Conservation (phyloP, 2,329 filamentous ascomycete genomes). For the Reticulascus tulasneorum region DNA sequence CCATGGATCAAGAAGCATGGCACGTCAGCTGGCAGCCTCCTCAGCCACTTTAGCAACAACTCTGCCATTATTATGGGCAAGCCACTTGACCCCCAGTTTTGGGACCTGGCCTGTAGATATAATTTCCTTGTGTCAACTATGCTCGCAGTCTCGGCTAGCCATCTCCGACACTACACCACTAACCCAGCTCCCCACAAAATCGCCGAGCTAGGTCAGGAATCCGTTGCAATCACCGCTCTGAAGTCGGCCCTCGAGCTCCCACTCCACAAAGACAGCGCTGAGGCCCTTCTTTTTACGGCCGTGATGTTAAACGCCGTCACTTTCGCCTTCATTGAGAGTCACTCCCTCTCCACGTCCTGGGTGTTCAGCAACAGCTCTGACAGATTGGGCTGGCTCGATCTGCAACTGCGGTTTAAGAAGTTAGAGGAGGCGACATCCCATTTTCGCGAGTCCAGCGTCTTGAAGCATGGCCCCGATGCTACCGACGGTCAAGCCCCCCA, state of each 20-base stretch:
- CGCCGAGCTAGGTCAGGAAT: conserved; percentile 19
- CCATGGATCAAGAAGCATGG: conserved; percentile 9
- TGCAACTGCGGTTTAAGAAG: conserved; percentile 20
- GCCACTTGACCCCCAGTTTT: conserved; percentile 7
- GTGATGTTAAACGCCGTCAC: conserved; percentile 20
- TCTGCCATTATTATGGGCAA: conserved; percentile 8
- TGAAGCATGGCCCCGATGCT: too few relatives aligned
- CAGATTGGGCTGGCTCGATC: conserved; percentile 18
- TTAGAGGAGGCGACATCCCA: too few relatives aligned
- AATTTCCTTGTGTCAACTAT: conserved; percentile 18
- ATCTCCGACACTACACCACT: conserved; percentile 14
- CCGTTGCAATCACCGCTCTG: conserved; percentile 16
- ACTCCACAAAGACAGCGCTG: conserved; percentile 15
- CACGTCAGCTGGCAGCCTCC: conserved; percentile 13
- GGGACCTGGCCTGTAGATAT: conserved; percentile 7
- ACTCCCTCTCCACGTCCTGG: conserved; percentile 15
- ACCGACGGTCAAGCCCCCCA: too few relatives aligned
- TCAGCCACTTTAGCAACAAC: conserved; percentile 13
- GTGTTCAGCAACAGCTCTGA: conserved; percentile 14
- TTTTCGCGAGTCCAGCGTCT: too few relatives aligned
- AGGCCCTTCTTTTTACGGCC: conserved; percentile 19
- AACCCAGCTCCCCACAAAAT: conserved; percentile 8
- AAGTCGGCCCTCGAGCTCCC: conserved; percentile 15
- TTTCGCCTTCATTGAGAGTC: conserved; percentile 13
- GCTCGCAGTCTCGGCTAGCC: conserved; percentile 19